A percentile compares a stretch with the other conserved stretches of the same genome.
Conservation (phyloP, 1,284 basidiomycete genomes). For the Trichosporon coremiiforme region DNA sequence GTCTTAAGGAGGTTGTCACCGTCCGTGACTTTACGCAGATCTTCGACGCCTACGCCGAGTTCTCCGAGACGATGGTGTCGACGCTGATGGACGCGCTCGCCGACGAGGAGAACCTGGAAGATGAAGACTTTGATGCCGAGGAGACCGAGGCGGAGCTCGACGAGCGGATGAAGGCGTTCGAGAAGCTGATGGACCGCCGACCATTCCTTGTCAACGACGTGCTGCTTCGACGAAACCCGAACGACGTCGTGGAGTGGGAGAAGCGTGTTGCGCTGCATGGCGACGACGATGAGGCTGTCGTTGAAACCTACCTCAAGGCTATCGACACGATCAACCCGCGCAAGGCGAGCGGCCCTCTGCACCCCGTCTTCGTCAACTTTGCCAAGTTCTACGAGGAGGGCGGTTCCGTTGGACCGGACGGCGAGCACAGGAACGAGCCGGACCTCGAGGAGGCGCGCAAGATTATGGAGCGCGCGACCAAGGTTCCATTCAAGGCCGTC, state of each 20-base stretch:
- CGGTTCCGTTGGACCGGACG: conserved; percentile 63
- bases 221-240: conserved; percentile 86
- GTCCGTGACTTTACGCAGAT: conserved; percentile 98
- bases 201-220: conserved; percentile 98
- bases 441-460: conserved; percentile 86
- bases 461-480: conserved; percentile 87
- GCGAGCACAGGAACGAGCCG: conserved; percentile 66
- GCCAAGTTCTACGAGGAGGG: conserved; percentile 98
- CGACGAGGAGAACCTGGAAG: conserved; percentile 61
- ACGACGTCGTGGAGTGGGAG: conserved; percentile 99
- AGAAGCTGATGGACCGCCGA: conserved; percentile 89
- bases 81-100: conserved; percentile 86
- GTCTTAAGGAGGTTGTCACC: conserved; percentile 81
- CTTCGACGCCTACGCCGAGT: conserved; percentile 95
- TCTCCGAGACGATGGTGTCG: conserved; percentile 86
- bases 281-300: conserved; percentile 89
- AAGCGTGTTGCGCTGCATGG: conserved; percentile 94
- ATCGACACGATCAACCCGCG: conserved; percentile 85
- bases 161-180: conserved; percentile 86
- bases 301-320: conserved; percentile 88
- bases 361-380: conserved; percentile 91
- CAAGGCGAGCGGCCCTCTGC: conserved; percentile 87
- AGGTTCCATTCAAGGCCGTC: conserved; percentile 89
- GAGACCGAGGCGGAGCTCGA: conserved; percentile 88
- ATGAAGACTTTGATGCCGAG: conserved; percentile 69